phyloP scores from a whole-genome alignment of 257 asterid genomes.

The Salvia splendens region DNA sequence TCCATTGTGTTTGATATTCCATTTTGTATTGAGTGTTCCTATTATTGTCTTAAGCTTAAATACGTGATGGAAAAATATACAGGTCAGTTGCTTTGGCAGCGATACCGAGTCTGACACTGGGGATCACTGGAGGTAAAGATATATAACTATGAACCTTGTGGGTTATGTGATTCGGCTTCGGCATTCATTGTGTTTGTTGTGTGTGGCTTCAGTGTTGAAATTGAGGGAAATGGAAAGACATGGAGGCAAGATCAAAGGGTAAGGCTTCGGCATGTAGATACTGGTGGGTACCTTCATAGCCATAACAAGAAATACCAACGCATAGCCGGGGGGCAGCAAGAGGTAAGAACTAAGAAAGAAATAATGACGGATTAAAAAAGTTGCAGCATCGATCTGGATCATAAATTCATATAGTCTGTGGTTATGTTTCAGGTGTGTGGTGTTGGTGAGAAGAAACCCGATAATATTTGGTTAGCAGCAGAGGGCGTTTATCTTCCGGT shows the following conservation, averaged over 20 bases:
- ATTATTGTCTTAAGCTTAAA: conserved; percentile 22
- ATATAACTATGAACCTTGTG: neutral
- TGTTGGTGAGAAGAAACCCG: conserved; percentile 78
- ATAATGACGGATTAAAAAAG: neutral
- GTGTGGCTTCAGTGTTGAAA: conserved; percentile 61
- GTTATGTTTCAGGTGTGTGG: conserved; percentile 77
- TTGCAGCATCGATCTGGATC: neutral
- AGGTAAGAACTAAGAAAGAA: conserved; percentile 62
- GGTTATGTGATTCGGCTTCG: neutral
- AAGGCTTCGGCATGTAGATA: conserved; percentile 87
- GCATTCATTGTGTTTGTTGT: conserved; percentile 6
- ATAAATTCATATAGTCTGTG: neutral
- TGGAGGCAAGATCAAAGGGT: conserved; percentile 99
- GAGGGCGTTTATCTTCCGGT: conserved; percentile 91
- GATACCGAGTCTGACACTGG: conserved; percentile 91
- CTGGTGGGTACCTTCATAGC: conserved; percentile 92
- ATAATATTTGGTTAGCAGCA: conserved; percentile 92
- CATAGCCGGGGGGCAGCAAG: conserved; percentile 99
- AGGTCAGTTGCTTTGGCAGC: conserved; percentile 96
- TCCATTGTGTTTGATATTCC: neutral
- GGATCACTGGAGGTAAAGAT: conserved; percentile 81
- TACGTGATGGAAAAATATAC: conserved; percentile 27
- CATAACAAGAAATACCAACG: conserved; percentile 96
- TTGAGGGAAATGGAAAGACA: conserved; percentile 90
- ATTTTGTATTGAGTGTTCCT: neutral